phyloP scores from a whole-genome alignment of 352 stramenopile genomes.

The Lagenidium giganteum region DNA sequence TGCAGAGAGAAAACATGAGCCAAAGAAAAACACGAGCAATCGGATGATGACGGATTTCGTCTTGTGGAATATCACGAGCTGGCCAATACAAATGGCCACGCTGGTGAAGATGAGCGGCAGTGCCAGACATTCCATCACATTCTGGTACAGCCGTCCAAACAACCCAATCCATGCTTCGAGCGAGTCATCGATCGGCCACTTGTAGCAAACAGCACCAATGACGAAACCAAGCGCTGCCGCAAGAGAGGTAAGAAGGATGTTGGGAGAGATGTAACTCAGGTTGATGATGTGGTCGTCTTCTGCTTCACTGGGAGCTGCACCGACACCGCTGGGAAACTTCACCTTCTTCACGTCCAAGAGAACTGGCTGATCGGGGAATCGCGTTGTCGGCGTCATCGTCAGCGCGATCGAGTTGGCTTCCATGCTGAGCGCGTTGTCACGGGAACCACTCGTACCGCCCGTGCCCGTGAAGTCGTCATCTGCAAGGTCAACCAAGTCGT shows the following conservation, averaged over 20 bases:
- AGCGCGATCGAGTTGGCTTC: slow-evolving; percentile 16
- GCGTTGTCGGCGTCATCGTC: slow-evolving; percentile 45
- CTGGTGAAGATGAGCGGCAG: slow-evolving; percentile 71
- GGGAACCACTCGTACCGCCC: neutral
- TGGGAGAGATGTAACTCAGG: slow-evolving; percentile 42
- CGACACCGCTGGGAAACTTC: slow-evolving; percentile 1
- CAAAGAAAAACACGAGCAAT: too few species aligned
- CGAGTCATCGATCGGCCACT: slow-evolving; percentile 14
- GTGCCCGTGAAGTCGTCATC: slow-evolving; percentile 2
- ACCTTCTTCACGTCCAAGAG: slow-evolving; percentile 39
- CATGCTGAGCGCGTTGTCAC: neutral
- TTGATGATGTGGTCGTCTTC: slow-evolving; percentile 45
- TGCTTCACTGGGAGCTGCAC: too few species aligned
- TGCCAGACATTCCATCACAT: slow-evolving; percentile 41
- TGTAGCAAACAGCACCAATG: slow-evolving; percentile 28
- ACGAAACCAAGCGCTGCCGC: slow-evolving; percentile 30
- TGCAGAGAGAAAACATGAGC: too few species aligned
- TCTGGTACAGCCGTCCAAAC: slow-evolving; percentile 27
- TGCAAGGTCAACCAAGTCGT: too few species aligned
- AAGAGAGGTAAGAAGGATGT: slow-evolving; percentile 26
- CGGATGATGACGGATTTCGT: slow-evolving; percentile 38
- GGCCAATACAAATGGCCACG: slow-evolving; percentile 51
- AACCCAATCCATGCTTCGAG: slow-evolving; percentile 38
- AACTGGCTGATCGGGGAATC: slow-evolving; percentile 41
- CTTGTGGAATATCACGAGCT: slow-evolving; percentile 49